Conservation (phyloP, 2,329 filamentous ascomycete genomes). For the Fusarium subtropicale region DNA sequence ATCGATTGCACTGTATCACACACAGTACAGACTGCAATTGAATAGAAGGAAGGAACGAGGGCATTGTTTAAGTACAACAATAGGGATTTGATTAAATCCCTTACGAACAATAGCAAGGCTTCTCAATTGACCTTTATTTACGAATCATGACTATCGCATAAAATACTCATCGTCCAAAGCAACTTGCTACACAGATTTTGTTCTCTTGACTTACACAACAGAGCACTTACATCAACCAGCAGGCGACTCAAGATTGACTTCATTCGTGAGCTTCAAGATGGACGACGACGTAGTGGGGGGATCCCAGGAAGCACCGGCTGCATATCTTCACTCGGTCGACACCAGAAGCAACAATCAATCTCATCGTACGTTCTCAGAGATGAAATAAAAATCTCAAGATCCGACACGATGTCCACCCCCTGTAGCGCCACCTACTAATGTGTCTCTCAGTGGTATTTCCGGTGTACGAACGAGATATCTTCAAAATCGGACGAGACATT, state of each 20-base stretch:
- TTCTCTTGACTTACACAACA: constrained; percentile 3
- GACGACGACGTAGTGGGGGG: constrained; percentile 21
- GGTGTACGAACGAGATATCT: constrained; percentile 48
- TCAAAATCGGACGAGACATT: constrained; percentile 53
- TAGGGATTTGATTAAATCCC: not conserved
- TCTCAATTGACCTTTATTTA: not conserved
- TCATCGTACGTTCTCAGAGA: constrained; percentile 40
- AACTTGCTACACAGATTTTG: constrained; percentile 16
- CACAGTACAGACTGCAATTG: not conserved
- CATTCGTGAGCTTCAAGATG: constrained; percentile 29
- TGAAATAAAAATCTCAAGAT: constrained; percentile 4
- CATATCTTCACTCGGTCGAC: constrained; percentile 45
- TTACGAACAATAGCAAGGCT: not conserved
- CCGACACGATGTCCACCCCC: constrained; percentile 14
- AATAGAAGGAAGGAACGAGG: constrained; percentile 18
- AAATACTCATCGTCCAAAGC: not conserved
- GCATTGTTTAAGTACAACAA: constrained; percentile 20
- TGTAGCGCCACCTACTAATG: constrained; percentile 25
- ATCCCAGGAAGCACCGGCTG: constrained; percentile 40
- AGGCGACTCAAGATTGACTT: not conserved
- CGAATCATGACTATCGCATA: not conserved
- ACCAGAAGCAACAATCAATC: constrained; percentile 41
- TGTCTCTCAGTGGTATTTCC: constrained; percentile 45
- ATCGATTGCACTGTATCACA: rapidly evolving
- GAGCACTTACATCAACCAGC: constrained; percentile 42